These are phyloP conservation scores for Canavalia gladiata DNA, from an alignment of 306 rosid genomes.

Conservation along the genomic window DNA sequence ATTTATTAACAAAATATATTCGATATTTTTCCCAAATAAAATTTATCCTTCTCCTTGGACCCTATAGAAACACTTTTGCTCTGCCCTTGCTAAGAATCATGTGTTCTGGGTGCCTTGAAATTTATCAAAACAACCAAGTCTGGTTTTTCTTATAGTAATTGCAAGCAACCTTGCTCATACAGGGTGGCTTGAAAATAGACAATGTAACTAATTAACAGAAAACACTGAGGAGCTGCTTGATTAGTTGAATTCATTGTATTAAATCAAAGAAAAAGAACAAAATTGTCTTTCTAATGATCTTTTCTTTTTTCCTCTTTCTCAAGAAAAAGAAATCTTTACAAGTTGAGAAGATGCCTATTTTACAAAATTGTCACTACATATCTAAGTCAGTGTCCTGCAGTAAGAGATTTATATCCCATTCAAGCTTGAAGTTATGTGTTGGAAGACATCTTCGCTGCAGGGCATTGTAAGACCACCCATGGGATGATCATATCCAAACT, in stretches of 20 bases:
- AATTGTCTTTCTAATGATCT: not conserved
- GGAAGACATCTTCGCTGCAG: slow-evolving; percentile 45
- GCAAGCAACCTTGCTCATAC: too few species aligned
- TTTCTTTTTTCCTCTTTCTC: not conserved
- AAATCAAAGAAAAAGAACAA: too few species aligned
- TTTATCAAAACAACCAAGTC: too few species aligned
- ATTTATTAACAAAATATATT: too few species aligned
- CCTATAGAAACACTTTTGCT: too few species aligned
- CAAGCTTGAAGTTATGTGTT: slow-evolving; percentile 37
- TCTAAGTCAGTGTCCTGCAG: not conserved
- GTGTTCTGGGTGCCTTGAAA: too few species aligned
- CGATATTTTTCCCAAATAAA: too few species aligned
- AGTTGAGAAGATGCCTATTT: not conserved
- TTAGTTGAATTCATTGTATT: not conserved
- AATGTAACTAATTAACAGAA: too few species aligned
- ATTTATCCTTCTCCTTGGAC: too few species aligned
- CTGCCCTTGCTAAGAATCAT: too few species aligned
- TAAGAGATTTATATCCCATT: not conserved
- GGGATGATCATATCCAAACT: slow-evolving; percentile 56
- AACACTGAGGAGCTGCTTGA: not conserved
- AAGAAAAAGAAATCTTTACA: not conserved
- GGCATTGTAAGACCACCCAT: slow-evolving; percentile 61
- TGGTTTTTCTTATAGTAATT: too few species aligned
- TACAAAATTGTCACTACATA: not conserved
- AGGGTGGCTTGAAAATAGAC: too few species aligned